These are phyloP conservation scores for Microcyclosporella mali DNA, from an alignment of 2,329 filamentous ascomycete genomes.

Conservation along the genomic window DNA sequence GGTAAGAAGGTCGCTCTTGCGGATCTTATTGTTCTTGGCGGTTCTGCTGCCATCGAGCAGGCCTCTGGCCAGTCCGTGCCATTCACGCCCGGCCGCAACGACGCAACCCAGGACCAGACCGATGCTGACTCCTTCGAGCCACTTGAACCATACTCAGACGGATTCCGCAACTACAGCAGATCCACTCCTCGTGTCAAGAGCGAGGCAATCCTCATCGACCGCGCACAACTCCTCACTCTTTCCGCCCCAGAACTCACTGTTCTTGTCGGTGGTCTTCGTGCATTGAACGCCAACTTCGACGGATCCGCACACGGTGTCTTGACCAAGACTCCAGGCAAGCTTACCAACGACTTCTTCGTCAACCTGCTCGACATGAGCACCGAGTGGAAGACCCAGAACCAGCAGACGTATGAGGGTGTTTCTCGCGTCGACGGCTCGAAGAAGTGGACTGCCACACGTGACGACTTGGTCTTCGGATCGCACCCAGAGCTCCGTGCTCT, in stretches of 20 bases:
- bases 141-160: constrained; percentile 65
- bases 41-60: constrained; percentile 65
- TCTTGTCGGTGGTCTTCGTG: constrained; percentile 65
- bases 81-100: constrained; percentile 66
- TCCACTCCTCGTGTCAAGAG: constrained; percentile 54
- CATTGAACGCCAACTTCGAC: constrained; percentile 64
- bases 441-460: constrained; percentile 65
- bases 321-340: constrained; percentile 59
- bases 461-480: constrained; percentile 66
- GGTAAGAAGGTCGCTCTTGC: constrained; percentile 72
- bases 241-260: constrained; percentile 65
- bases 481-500: constrained; percentile 67
- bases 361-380: constrained; percentile 66
- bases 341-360: constrained; percentile 78
- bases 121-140: constrained; percentile 58
- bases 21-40: constrained; percentile 71
- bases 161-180: constrained; percentile 73
- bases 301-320: constrained; percentile 62
- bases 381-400: constrained; percentile 54
- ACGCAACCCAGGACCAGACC: constrained; percentile 66
- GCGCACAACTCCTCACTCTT: constrained; percentile 63
- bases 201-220: constrained; percentile 67
- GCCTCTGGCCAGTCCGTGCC: constrained; percentile 60
- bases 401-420: constrained; percentile 56
- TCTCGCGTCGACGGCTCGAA: constrained; percentile 60